Conservation (phyloP, 345 rosid species). For the Boechera divaricarpa region DNA sequence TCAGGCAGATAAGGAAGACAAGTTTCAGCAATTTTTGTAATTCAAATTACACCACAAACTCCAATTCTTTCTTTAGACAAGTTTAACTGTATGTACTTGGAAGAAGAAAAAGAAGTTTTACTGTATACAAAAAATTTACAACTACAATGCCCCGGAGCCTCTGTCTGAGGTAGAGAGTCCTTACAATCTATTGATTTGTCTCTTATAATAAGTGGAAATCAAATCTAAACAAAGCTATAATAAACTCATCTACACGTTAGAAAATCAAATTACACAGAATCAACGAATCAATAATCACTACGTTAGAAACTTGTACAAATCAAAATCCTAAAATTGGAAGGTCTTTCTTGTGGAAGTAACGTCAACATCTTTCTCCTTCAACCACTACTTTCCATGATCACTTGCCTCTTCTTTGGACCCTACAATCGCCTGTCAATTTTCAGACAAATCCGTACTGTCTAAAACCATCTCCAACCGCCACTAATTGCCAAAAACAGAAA, state of each 20-base stretch:
- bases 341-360: constrained; percentile 33
- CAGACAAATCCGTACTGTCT: constrained; percentile 44
- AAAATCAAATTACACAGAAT: constrained; percentile 18
- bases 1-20: too few species aligned
- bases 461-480: constrained; percentile 42
- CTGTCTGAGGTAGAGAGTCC: constrained; percentile 12
- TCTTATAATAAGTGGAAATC: constrained; percentile 12
- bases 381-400: constrained; percentile 44
- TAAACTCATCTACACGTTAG: constrained; percentile 31
- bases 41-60: background rate
- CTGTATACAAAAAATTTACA: constrained; percentile 26
- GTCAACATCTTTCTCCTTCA: constrained; percentile 40
- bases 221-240: constrained; percentile 17
- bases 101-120: background rate
- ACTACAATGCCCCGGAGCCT: constrained; percentile 5
- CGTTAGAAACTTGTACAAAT: constrained; percentile 21
- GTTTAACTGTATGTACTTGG: background rate
- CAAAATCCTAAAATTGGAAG: constrained; percentile 21
- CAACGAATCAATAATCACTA: constrained; percentile 29
- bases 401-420: constrained; percentile 40
- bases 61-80: background rate
- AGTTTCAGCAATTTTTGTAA: too few species aligned
- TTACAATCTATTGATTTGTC: constrained; percentile 17
- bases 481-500: constrained; percentile 39
- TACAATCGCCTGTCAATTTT: constrained; percentile 39